Base-by-base conservation (phyloP, 495 filamentous ascomycete genomes). In the Aspergillus ostianus region DNA sequence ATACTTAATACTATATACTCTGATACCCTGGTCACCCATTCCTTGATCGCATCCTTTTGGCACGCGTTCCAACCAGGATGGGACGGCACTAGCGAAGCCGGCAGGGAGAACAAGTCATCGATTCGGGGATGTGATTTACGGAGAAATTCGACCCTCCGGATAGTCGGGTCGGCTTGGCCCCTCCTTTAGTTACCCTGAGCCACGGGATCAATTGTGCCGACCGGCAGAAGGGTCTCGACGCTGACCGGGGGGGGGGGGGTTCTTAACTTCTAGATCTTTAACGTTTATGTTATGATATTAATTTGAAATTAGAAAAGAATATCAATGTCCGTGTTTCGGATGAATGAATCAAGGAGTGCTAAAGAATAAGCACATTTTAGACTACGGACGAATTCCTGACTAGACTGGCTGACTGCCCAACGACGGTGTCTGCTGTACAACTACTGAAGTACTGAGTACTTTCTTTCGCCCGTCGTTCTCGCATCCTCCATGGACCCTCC, bases 41-140 rank as follows among this genome's bases (percentile, higher is more conserved):
- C 36, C 23, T 26, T 26, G 23, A 26, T 26, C 23, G 4, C 23
- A 26, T 26, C 23, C 23, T 26, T 26, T 26, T 15, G 12, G 36
- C 36, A 41, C 36, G 36, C 36, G 36, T 41, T 41, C 36, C 36
- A 15, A 15, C 36, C 36, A 15, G 36, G 36, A 41, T 41, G 36
- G 13, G 12, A 7, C 27, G 21, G 36, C 52, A 46, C 52, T 54
- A 54, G 21, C 17, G 26, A 51, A 21, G 21, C 21, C 29, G 20
- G 20, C 21, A 10, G 50, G 13, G 19, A 10, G 30, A 53, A 53
- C 51, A 53, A 52, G 27, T 21, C 4, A 44, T 18, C 36, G 19
- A 48, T 59, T 59, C 53, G 57, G 55, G 27, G 20, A 27, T 69
- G 62, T 67, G 67, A 71, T 71, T 69, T 58, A 71, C 60, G 69